These are phyloP conservation scores for Diplogelasinospora grovesii DNA, from an alignment of 495 filamentous ascomycete species.

Conservation along the genomic window DNA sequence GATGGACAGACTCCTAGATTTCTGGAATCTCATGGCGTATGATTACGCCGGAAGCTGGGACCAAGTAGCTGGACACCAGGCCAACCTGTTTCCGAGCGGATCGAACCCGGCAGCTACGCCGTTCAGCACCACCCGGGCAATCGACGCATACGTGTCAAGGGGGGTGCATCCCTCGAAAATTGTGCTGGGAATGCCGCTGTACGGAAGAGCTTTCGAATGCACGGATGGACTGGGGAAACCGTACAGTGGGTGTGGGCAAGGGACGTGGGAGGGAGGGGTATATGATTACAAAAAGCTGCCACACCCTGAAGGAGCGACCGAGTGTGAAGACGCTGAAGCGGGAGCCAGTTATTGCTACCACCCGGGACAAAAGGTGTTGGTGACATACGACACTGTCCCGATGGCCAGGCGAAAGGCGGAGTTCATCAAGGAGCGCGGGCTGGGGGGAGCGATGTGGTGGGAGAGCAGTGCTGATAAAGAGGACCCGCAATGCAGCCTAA, in stretches of 20 bases:
- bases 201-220: constrained; percentile 75
- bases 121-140: constrained; percentile 64
- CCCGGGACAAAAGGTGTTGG: constrained; percentile 48
- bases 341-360: constrained; percentile 72
- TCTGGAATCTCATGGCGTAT: constrained; percentile 92
- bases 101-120: constrained; percentile 58
- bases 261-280: constrained; percentile 80
- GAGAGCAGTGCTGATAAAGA: constrained; percentile 76
- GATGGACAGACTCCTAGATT: constrained; percentile 82
- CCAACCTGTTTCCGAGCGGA: constrained; percentile 61
- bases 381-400: constrained; percentile 71
- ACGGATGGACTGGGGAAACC: constrained; percentile 66
- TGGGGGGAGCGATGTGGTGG: constrained; percentile 97
- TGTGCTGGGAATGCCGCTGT: constrained; percentile 85
- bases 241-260: constrained; percentile 66
- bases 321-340: constrained; percentile 44
- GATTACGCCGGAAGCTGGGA: constrained; percentile 81
- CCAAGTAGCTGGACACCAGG: constrained; percentile 63
- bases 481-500: constrained; percentile 60
- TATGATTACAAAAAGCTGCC: constrained; percentile 78
- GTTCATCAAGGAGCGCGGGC: constrained; percentile 55
- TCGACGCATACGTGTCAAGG: constrained; percentile 57
- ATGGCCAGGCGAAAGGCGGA: constrained; percentile 62
- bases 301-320: constrained; percentile 44
- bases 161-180: constrained; percentile 65